Base-by-base conservation (phyloP, 164 flowering plant species). In the Magnolia changhungtana region DNA sequence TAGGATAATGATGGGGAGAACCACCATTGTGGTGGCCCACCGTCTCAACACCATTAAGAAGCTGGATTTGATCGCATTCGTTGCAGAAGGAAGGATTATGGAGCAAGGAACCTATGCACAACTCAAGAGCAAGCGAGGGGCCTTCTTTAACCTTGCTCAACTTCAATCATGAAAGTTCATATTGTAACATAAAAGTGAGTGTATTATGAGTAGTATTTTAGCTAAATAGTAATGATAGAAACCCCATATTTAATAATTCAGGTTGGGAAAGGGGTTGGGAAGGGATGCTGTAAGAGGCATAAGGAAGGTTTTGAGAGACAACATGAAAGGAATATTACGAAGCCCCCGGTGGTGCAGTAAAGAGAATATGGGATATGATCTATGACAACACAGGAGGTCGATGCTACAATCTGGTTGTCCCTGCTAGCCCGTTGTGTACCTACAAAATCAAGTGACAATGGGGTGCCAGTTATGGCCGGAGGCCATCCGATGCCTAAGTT, bases 11-110 rank as follows among this genome's bases (percentile, higher is more conserved):
- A 87, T 85, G 6, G 95, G 94, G 61, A 83, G 97, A 76, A 93
- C 90, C 0, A 91, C 91, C 11, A 70, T 95, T 8, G 96, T 91
- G 72, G 96, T 95, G 72, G 98, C 98, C 4, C 98, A 95, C 71
- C 82, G 98, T 24, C 94, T 95, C 16, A 92, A 92, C 84, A 93
- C 98, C 7, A 87, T 95, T 23, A 90, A 88, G 75, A 85, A 90
- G 73, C 79, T 92, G 1, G 94, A 93, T 80, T 81, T 87, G 0
- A 91, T 95, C 24, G 97, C 98, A 2, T 77, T 85, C 52, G 88
- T 95, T 20, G 85, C 85, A 7, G 98, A 95, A 3, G 98, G 98
- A 61, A 93, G 82, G 82, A 92, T 93, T 63, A 78, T 86, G 29
- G 98, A 95, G 80, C 76, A 79, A 50, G 98, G 98, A 20, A 90